Evolutionary conservation across 345 rosid species (phyloP).

Genomic region (Gossypium herbaceum): DNA sequence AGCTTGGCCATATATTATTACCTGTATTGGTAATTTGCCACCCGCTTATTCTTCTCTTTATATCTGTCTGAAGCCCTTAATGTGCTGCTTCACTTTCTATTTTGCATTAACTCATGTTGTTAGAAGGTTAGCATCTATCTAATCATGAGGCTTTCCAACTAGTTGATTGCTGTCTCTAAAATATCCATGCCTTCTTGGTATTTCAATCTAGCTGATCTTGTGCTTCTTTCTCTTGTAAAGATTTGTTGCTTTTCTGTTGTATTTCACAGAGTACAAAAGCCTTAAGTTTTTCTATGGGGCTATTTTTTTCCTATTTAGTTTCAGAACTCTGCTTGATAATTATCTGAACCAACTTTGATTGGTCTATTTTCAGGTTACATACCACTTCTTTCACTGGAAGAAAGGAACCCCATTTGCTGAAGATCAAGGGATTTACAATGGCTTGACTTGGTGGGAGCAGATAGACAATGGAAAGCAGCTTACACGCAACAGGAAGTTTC

Average conservation of each 20-base stretch:
- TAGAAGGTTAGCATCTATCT: not conserved
- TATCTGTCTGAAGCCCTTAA: not conserved
- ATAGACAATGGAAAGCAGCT: slow-evolving; percentile 93
- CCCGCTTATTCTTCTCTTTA: not conserved
- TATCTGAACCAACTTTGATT: slow-evolving; percentile 17
- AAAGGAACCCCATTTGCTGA: slow-evolving; percentile 97
- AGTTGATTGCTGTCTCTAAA: not conserved
- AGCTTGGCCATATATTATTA: not conserved
- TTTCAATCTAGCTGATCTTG: not conserved
- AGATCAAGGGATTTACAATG: slow-evolving; percentile 95
- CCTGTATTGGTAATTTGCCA: not conserved
- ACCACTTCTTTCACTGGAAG: slow-evolving; percentile 98
- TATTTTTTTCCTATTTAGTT: not conserved
- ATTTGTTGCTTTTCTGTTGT: not conserved
- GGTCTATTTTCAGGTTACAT: slow-evolving; percentile 57
- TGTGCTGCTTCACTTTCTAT: not conserved
- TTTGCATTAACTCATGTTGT: not conserved
- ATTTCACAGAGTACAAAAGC: not conserved
- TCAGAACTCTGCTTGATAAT: not conserved
- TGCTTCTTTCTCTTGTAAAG: not conserved
- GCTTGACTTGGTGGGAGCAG: slow-evolving; percentile 99
- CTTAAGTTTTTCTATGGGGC: not conserved
- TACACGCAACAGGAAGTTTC: slow-evolving; percentile 86
- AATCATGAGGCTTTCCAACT: not conserved
- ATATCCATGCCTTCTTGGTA: not conserved